A percentile compares a stretch with the other conserved stretches of the same genome.
These are phyloP conservation scores for Crithidia fasciculata DNA, from an alignment of 208 protist genomes.

Conservation along the genomic window DNA sequence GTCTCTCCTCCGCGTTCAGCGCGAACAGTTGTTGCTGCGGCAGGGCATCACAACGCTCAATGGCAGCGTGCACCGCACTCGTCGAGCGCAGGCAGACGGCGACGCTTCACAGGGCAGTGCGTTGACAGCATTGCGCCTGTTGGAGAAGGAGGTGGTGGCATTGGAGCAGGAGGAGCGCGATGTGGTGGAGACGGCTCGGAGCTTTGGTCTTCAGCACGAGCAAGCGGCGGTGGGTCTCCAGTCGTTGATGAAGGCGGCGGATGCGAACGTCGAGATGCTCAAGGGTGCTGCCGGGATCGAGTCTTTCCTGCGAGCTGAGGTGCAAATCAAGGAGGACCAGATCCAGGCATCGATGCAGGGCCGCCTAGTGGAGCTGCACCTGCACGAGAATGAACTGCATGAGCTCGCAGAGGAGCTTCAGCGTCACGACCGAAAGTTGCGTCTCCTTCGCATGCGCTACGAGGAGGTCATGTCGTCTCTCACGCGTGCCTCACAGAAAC, in stretches of 20 bases:
- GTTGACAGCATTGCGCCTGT: slow-evolving; percentile 23
- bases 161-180: slow-evolving; percentile 23
- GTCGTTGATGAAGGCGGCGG: slow-evolving; percentile 52
- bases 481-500: slow-evolving; percentile 36
- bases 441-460: slow-evolving; percentile 54
- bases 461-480: slow-evolving; percentile 55
- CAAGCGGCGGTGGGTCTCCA: slow-evolving; percentile 41
- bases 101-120: slow-evolving; percentile 11
- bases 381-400: slow-evolving; percentile 56
- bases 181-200: slow-evolving; percentile 6
- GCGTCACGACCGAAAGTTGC: slow-evolving; percentile 35
- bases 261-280: slow-evolving; percentile 36
- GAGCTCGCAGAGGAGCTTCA: slow-evolving; percentile 56
- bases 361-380: slow-evolving; percentile 59
- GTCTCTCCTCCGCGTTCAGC: slow-evolving; percentile 22
- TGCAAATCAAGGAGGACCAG: slow-evolving; percentile 51
- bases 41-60: slow-evolving; percentile 39
- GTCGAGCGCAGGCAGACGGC: slow-evolving; percentile 9
- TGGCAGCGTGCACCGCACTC: slow-evolving; percentile 25
- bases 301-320: slow-evolving; percentile 63
- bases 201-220: slow-evolving; percentile 12
- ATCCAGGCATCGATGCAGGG: slow-evolving; percentile 52
- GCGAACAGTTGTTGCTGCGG: slow-evolving; percentile 29
- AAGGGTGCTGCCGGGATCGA: slow-evolving; percentile 40
- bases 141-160: slow-evolving; percentile 24